These are phyloP conservation scores for Lagenidium giganteum DNA, from an alignment of 352 stramenopile genomes.

Conservation along the genomic window DNA sequence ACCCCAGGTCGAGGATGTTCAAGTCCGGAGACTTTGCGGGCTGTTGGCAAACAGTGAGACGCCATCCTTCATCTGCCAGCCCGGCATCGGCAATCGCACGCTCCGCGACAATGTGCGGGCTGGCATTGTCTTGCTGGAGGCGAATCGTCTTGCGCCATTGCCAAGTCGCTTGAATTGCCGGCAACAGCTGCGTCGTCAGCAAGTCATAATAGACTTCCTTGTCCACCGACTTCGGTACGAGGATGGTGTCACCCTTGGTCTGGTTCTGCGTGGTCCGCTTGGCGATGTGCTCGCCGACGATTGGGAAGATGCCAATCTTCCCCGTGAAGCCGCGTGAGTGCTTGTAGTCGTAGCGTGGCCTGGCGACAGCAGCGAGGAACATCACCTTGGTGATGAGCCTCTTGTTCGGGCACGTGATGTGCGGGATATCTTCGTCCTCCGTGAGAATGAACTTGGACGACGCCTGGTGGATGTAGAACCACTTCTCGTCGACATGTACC, in stretches of 20 bases:
- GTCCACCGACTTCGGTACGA: too few relatives aligned
- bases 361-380: slow-evolving; percentile 8
- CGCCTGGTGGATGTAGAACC: slow-evolving; percentile 19
- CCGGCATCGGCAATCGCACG: too few relatives aligned
- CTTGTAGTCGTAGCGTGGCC: slow-evolving; percentile 11
- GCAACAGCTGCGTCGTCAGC: too few relatives aligned
- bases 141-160: too few relatives aligned
- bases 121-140: slow-evolving; percentile 8
- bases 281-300: too few relatives aligned
- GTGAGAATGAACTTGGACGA: slow-evolving; percentile 10
- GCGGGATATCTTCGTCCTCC: slow-evolving; percentile 4
- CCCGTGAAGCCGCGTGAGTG: too few relatives aligned
- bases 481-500: too few relatives aligned
- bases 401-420: slow-evolving; percentile 12
- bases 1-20: slow-evolving; percentile 18
- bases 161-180: too few relatives aligned
- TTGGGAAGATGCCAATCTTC: too few relatives aligned
- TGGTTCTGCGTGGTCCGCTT: too few relatives aligned
- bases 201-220: too few relatives aligned
- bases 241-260: too few relatives aligned
- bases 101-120: not conserved
- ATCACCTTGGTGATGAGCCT: slow-evolving; percentile 23
- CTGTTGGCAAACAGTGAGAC: slow-evolving; percentile 5
- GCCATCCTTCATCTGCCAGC: not conserved
- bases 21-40: slow-evolving; percentile 17